Percentiles rank a stretch among this genome's conserved stretches.
phyloP scores from a whole-genome alignment of 1,284 basidiomycete genomes.

The Austroboletus novae-zelandiae region DNA sequence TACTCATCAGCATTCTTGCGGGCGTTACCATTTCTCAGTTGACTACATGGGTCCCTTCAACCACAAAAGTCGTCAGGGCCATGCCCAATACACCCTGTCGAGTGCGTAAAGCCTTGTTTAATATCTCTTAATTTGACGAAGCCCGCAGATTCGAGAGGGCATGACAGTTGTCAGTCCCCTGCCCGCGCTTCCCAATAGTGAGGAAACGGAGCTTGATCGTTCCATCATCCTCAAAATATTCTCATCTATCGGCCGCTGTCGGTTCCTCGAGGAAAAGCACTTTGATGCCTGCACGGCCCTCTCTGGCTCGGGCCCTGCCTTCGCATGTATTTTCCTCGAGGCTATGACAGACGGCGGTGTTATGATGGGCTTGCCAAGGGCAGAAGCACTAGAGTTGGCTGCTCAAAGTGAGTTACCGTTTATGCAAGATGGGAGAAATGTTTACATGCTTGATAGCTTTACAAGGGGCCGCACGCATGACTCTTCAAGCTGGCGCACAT shows the following conservation, averaged over 20 bases:
- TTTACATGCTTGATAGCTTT: slow-evolving; percentile 57
- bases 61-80: slow-evolving; percentile 87
- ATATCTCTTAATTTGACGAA: slow-evolving; percentile 1
- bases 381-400: slow-evolving; percentile 92
- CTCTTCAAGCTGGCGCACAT: slow-evolving; percentile 82
- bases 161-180: slow-evolving; percentile 90
- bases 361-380: slow-evolving; percentile 98
- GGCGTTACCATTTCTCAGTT: slow-evolving; percentile 91
- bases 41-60: slow-evolving; percentile 66
- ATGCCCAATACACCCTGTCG: slow-evolving; percentile 99
- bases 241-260: slow-evolving; percentile 90
- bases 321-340: slow-evolving; percentile 95
- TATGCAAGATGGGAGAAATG: not conserved
- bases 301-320: slow-evolving; percentile 95
- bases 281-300: slow-evolving; percentile 98
- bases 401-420: slow-evolving; percentile 83
- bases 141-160: slow-evolving; percentile 85
- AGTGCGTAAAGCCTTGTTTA: slow-evolving; percentile 43
- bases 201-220: slow-evolving; percentile 56
- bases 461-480: slow-evolving; percentile 97
- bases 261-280: slow-evolving; percentile 94
- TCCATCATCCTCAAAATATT: slow-evolving; percentile 90
- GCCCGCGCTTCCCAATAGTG: slow-evolving; percentile 45
- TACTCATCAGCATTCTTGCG: slow-evolving; percentile 95
- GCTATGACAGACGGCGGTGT: slow-evolving; percentile 99